Percentiles rank a stretch among this genome's conserved stretches.
Conservation (phyloP, 257 asterid genomes). For the Scutellaria baicalensis region DNA sequence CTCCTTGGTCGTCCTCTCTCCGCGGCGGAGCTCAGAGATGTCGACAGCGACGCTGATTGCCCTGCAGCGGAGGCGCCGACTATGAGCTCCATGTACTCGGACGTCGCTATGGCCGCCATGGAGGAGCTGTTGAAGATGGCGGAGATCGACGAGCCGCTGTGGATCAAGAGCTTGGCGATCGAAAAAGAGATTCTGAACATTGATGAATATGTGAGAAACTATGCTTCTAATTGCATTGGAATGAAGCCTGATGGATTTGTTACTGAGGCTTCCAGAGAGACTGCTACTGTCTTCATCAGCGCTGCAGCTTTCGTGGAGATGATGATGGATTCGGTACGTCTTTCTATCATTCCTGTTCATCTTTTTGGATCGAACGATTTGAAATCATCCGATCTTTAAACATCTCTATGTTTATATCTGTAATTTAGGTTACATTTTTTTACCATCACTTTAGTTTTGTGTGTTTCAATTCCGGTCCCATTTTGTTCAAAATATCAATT, state of each 20-base stretch:
- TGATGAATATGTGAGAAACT: conserved; percentile 38
- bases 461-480: too few relatives aligned
- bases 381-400: too few relatives aligned
- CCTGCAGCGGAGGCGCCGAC: conserved; percentile 23
- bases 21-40: conserved; percentile 54
- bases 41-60: conserved; percentile 60
- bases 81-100: conserved; percentile 62
- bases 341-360: too few relatives aligned
- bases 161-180: conserved; percentile 57
- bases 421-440: too few relatives aligned
- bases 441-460: too few relatives aligned
- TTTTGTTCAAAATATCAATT: too few relatives aligned
- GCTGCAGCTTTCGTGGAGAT: conserved; percentile 48
- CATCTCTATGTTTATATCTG: too few relatives aligned
- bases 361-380: too few relatives aligned
- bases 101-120: conserved; percentile 88
- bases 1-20: conserved; percentile 43
- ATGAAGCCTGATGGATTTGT: conserved; percentile 43
- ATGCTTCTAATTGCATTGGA: conserved; percentile 31
- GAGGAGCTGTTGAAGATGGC: conserved; percentile 79
- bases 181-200: conserved; percentile 39
- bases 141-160: conserved; percentile 65
- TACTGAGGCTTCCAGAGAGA: conserved; percentile 49
- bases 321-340: conserved; percentile 55
- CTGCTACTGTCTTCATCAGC: conserved; percentile 39